These are phyloP conservation scores for Pseudognaphalium luteoalbum DNA, from an alignment of 129 eudicot species.

Conservation along the genomic window DNA sequence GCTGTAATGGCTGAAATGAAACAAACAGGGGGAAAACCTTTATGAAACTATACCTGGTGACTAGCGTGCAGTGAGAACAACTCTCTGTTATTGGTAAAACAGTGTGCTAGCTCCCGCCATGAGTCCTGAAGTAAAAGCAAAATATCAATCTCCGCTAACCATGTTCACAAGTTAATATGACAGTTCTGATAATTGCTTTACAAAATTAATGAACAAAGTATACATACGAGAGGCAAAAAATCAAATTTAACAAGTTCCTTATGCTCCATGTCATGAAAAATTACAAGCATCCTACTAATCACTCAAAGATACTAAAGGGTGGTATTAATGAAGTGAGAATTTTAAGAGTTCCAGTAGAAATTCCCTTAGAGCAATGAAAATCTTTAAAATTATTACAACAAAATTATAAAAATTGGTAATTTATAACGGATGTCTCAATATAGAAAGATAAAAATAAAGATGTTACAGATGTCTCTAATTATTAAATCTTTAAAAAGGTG, in stretches of 20 bases:
- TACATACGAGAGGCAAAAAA: slow-evolving; percentile 13
- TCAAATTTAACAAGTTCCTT: slow-evolving; percentile 11
- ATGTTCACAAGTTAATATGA: slow-evolving; percentile 4
- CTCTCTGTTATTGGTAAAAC: slow-evolving; percentile 62
- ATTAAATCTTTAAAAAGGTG: background rate
- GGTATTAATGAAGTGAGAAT: background rate
- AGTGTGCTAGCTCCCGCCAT: slow-evolving; percentile 72
- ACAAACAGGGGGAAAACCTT: background rate
- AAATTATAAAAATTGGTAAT: slow-evolving; percentile 13
- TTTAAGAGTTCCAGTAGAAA: background rate
- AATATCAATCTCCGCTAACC: slow-evolving; percentile 18
- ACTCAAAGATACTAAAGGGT: background rate
- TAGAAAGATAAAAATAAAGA: background rate
- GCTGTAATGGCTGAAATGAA: slow-evolving; percentile 15
- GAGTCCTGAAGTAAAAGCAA: slow-evolving; percentile 66
- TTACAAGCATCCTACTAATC: background rate
- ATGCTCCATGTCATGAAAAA: background rate
- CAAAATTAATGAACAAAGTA: slow-evolving; percentile 2
- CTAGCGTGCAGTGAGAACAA: slow-evolving; percentile 59
- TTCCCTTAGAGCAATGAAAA: background rate
- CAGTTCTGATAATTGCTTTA: slow-evolving; percentile 14
- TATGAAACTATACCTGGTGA: slow-evolving; percentile 58
- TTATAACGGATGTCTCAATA: background rate
- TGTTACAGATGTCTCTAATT: background rate
- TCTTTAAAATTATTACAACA: background rate